These are phyloP conservation scores for Phytopythium ostracodes DNA, from an alignment of 352 stramenopile species.

Conservation along the genomic window DNA sequence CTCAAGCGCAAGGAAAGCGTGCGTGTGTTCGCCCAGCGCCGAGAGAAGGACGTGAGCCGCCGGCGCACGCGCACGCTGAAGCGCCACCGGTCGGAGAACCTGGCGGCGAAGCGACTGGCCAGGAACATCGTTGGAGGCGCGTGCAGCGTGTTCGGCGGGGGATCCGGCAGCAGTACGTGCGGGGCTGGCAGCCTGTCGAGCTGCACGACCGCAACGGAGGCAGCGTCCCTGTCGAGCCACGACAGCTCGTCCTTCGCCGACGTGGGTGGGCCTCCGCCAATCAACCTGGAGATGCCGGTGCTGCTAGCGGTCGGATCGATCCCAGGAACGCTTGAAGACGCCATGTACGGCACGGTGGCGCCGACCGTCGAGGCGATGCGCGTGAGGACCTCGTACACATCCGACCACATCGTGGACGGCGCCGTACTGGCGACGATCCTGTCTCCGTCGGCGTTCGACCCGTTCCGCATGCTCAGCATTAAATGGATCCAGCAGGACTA, in stretches of 20 bases:
- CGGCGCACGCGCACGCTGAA: slow-evolving; percentile 18
- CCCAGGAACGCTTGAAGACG: slow-evolving; percentile 47
- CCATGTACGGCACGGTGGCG: slow-evolving; percentile 47
- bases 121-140: slow-evolving; percentile 12
- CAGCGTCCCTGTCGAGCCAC: slow-evolving; percentile 14
- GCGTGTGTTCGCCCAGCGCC: slow-evolving; percentile 38
- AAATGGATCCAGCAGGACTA: slow-evolving; percentile 53
- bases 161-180: slow-evolving; percentile 13
- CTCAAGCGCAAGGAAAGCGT: slow-evolving; percentile 45
- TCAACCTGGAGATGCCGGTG: slow-evolving; percentile 28
- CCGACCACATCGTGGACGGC: slow-evolving; percentile 35
- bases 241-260: slow-evolving; percentile 8
- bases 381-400: slow-evolving; percentile 43
- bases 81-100: slow-evolving; percentile 15
- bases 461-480: slow-evolving; percentile 48
- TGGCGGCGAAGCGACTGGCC: slow-evolving; percentile 15
- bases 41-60: slow-evolving; percentile 29
- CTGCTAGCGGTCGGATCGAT: slow-evolving; percentile 45
- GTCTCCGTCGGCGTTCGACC: slow-evolving; percentile 29
- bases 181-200: slow-evolving; percentile 13
- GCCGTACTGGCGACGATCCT: slow-evolving; percentile 47
- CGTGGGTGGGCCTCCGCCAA: slow-evolving; percentile 15
- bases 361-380: slow-evolving; percentile 39
- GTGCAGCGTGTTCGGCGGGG: slow-evolving; percentile 23
- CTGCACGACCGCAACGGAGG: slow-evolving; percentile 10